Percentiles rank a stretch among this genome's conserved stretches.
Conservation (phyloP, 129 eudicot species). For the Centella asiatica region DNA sequence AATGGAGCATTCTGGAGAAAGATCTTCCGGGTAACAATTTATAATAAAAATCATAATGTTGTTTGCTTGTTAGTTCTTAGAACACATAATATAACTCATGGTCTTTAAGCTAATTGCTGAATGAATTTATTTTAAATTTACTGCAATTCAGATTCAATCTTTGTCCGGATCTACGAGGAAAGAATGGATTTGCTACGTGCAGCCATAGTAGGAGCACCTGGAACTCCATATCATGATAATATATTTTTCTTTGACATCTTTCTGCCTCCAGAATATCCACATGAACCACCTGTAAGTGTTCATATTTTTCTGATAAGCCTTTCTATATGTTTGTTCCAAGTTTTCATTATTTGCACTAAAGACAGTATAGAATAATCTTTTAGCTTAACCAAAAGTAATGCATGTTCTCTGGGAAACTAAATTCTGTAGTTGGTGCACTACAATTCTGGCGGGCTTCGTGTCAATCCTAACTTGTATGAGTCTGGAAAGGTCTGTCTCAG, state of each 20-base stretch:
- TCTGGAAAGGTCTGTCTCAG: conserved; percentile 95
- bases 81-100: too few species aligned
- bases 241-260: conserved; percentile 79
- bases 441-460: conserved; percentile 84
- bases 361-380: too few species aligned
- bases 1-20: conserved; percentile 78
- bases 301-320: background rate
- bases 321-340: background rate
- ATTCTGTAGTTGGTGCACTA: conserved; percentile 75
- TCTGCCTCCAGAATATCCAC: conserved; percentile 80
- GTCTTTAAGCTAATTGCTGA: background rate
- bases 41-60: background rate
- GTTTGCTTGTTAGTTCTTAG: too few species aligned
- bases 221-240: conserved; percentile 86
- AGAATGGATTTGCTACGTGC: conserved; percentile 81
- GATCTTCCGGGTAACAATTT: conserved; percentile 99
- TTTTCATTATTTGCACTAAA: background rate
- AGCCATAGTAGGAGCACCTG: conserved; percentile 71
- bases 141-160: conserved; percentile 65
- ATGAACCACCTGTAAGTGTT: conserved; percentile 90
- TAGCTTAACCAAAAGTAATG: conserved; percentile 1
- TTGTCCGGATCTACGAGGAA: conserved; percentile 81
- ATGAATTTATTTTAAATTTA: background rate
- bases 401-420: background rate
- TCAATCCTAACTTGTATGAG: conserved; percentile 85